A percentile compares a stretch with the other conserved stretches of the same genome.
Evolutionary conservation across 352 stramenopile genomes (phyloP).

Genomic region (Phytophthora pini): DNA sequence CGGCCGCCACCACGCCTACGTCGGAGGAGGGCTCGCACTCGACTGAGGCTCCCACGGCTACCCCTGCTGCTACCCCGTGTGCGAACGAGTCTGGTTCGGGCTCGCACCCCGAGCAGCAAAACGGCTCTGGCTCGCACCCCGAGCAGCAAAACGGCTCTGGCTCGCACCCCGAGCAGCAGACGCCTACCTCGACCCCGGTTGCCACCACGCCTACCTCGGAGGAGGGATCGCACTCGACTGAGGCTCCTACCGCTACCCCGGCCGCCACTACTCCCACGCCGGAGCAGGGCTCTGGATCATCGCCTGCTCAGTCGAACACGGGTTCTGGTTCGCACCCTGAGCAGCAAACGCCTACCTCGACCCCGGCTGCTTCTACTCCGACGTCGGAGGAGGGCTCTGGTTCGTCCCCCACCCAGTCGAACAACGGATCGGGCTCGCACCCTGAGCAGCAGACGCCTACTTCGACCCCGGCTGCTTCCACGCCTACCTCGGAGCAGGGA

Average conservation of each 20-base stretch:
- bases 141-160: neutral
- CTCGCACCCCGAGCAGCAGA: too few species aligned
- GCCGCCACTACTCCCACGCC: slow-evolving; percentile 8
- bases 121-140: too few species aligned
- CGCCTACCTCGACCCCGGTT: too few species aligned
- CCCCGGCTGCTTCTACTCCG: slow-evolving; percentile 11
- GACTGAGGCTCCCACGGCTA: neutral
- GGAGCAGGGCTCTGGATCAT: slow-evolving; percentile 3
- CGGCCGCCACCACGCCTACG: slow-evolving; percentile 10
- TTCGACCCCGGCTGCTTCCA: slow-evolving; percentile 11
- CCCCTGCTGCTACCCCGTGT: slow-evolving; percentile 5
- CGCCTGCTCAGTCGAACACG: too few species aligned
- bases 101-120: slow-evolving; percentile 1
- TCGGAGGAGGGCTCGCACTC: slow-evolving; percentile 4
- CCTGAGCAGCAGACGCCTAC: slow-evolving; percentile 4
- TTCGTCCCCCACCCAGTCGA: neutral
- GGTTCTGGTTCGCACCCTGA: too few species aligned
- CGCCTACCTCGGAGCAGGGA: slow-evolving; percentile 3
- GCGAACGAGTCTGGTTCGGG: slow-evolving; percentile 5
- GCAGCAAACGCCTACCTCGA: slow-evolving; percentile 7
- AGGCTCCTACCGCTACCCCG: slow-evolving; percentile 6
- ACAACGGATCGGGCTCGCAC: too few species aligned
- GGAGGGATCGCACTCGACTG: slow-evolving; percentile 1
- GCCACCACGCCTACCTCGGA: too few species aligned
- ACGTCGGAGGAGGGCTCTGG: neutral